phyloP scores from a whole-genome alignment of 192 early-diverging fungal genomes.

The Umbelopsis sp. region DNA sequence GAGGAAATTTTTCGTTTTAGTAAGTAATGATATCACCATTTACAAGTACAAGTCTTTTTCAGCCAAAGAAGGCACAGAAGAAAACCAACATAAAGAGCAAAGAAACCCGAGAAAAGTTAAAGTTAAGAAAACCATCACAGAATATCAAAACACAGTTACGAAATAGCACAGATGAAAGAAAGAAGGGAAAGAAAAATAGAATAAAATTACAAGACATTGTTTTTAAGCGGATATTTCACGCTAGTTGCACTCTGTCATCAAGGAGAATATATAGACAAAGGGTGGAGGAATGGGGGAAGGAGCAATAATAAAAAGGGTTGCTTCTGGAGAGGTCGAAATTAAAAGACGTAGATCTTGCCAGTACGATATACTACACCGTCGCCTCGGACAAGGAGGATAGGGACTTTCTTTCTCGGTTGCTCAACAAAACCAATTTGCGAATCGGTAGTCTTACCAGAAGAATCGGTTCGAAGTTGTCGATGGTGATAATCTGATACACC shows the following conservation, averaged over 20 bases:
- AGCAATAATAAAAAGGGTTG: not conserved
- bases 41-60: too few species aligned
- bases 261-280: slow-evolving; percentile 4
- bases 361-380: slow-evolving; percentile 45
- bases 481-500: slow-evolving; percentile 1
- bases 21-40: too few species aligned
- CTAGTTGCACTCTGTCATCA: not conserved
- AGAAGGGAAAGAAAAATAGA: not conserved
- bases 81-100: too few species aligned
- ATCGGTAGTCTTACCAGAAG: slow-evolving; percentile 3
- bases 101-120: too few species aligned
- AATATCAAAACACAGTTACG: not conserved
- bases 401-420: slow-evolving; percentile 20
- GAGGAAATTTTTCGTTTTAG: too few species aligned
- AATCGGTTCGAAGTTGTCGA: slow-evolving; percentile 12
- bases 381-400: slow-evolving; percentile 38
- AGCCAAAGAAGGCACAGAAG: too few species aligned
- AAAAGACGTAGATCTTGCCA: slow-evolving; percentile 32
- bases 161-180: not conserved
- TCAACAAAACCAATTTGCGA: not conserved
- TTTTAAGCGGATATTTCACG: not conserved
- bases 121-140: not conserved
- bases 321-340: not conserved
- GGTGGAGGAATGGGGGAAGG: not conserved
- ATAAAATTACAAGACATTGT: not conserved